phyloP scores from a whole-genome alignment of 73 alveolate species.

The Paramecium biaurelia region DNA sequence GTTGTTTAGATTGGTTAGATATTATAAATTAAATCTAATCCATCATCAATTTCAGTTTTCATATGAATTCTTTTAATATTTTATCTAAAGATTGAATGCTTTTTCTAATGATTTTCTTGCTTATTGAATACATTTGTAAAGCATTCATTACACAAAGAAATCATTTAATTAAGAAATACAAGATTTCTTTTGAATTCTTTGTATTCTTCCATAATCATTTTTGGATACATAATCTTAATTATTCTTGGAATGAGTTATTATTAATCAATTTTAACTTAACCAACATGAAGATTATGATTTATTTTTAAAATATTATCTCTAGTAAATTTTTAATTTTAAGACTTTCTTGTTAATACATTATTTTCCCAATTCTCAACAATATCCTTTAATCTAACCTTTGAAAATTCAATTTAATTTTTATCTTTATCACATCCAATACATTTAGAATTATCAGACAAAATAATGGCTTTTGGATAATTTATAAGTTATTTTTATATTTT shows the following conservation, averaged over 20 bases:
- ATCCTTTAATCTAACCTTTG: neutral
- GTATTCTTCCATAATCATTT: neutral
- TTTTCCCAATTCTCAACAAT: neutral
- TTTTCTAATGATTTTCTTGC: neutral
- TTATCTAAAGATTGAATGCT: neutral
- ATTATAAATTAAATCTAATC: neutral
- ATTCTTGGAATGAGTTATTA: neutral
- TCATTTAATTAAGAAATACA: neutral
- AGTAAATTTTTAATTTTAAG: neutral
- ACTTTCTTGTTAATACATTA: neutral
- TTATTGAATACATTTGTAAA: neutral
- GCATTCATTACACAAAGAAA: slow-evolving; percentile 16
- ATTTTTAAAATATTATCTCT: neutral
- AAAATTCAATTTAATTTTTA: slow-evolving; percentile 30
- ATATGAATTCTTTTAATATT: neutral
- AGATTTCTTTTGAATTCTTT: neutral
- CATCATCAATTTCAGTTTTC: slow-evolving; percentile 28
- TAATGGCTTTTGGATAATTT: slow-evolving; percentile 31
- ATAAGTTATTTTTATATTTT: neutral
- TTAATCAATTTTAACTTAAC: neutral
- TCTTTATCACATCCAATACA: slow-evolving; percentile 47
- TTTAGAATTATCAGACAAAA: neutral
- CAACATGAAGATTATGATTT: neutral
- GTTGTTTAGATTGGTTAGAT: neutral
- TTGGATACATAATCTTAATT: neutral